Evolutionary conservation across 768 basidiomycete genomes (phyloP).

Genomic region (Fomitopsis serialis): DNA sequence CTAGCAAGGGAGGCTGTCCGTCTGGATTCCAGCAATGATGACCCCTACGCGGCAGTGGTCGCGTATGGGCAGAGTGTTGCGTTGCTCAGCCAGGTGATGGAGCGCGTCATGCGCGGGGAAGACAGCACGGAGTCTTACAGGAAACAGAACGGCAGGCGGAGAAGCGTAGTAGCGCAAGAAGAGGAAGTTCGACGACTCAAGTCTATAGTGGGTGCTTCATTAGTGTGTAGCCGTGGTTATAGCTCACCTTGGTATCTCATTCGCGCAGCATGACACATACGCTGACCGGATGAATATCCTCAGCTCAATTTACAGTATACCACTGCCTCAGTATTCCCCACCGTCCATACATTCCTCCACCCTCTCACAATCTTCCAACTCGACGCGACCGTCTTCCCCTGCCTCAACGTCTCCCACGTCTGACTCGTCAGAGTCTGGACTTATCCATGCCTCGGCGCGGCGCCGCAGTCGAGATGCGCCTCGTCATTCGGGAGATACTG

Average conservation of each 20-base stretch:
- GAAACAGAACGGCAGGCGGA: slow-evolving; percentile 53
- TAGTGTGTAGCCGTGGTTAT: not conserved
- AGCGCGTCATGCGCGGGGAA: slow-evolving; percentile 80
- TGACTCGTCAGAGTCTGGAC: slow-evolving; percentile 2
- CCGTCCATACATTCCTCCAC: slow-evolving; percentile 43
- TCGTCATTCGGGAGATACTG: slow-evolving; percentile 4
- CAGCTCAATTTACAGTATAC: slow-evolving; percentile 84
- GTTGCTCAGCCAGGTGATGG: slow-evolving; percentile 89
- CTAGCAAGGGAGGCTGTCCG: slow-evolving; percentile 87
- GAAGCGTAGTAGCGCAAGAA: slow-evolving; percentile 84
- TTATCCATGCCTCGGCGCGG: not conserved
- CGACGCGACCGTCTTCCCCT: slow-evolving; percentile 46
- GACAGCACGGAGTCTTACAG: slow-evolving; percentile 64
- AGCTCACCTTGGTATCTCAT: not conserved
- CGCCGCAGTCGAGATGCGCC: slow-evolving; percentile 6
- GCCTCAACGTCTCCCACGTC: slow-evolving; percentile 41
- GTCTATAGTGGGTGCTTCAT: slow-evolving; percentile 68
- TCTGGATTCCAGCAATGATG: slow-evolving; percentile 83
- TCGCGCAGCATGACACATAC: slow-evolving; percentile 83
- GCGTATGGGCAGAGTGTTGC: slow-evolving; percentile 87
- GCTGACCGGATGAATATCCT: slow-evolving; percentile 93
- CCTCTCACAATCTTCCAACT: slow-evolving; percentile 41
- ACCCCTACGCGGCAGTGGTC: slow-evolving; percentile 82
- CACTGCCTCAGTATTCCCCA: slow-evolving; percentile 64
- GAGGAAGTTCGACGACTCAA: slow-evolving; percentile 84